phyloP scores from a whole-genome alignment of 345 rosid genomes.

The Syzygium aqueum region DNA sequence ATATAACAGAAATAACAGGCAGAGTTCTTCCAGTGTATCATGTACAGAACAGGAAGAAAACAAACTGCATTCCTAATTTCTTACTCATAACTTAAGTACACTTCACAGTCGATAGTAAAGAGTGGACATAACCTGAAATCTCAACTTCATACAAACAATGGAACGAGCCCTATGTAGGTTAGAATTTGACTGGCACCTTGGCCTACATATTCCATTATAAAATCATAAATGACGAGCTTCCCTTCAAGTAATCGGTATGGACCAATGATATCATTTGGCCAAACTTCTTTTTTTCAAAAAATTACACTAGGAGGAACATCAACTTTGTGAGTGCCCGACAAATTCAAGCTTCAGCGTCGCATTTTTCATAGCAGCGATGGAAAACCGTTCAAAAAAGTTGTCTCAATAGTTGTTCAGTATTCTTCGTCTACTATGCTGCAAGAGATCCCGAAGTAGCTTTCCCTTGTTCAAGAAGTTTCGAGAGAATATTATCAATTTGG shows the following conservation, averaged over 20 bases:
- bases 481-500: slow-evolving; percentile 36
- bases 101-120: neutral
- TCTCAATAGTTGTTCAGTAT: neutral
- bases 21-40: neutral
- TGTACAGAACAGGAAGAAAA: neutral
- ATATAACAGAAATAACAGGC: neutral
- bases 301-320: neutral
- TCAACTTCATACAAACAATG: neutral
- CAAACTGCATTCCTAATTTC: neutral
- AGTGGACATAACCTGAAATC: neutral
- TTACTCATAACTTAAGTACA: neutral
- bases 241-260: neutral
- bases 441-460: slow-evolving; percentile 26
- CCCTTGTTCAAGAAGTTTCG: slow-evolving; percentile 32
- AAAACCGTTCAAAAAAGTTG: neutral
- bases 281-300: neutral
- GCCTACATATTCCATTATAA: neutral
- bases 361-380: neutral
- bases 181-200: neutral
- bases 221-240: neutral
- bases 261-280: neutral
- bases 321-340: neutral
- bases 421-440: slow-evolving; percentile 15
- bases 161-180: neutral
- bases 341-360: neutral